A percentile compares a stretch with the other conserved stretches of the same genome.
Evolutionary conservation across 2,329 filamentous ascomycete genomes (phyloP).

Genomic region (Aaosphaeria pasadenensis): DNA sequence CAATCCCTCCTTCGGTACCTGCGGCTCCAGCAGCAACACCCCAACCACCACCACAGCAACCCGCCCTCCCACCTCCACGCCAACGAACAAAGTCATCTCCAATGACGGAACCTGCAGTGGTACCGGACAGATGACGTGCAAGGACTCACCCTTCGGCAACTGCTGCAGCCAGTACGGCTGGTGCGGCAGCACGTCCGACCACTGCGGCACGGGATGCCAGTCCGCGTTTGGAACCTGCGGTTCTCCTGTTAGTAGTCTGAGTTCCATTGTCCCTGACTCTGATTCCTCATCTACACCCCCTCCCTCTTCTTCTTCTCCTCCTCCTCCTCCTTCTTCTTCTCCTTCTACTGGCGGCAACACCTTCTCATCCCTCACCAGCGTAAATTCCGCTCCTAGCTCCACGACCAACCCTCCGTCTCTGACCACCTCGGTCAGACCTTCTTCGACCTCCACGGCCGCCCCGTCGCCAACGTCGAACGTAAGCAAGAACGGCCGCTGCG

Average conservation of each 20-base stretch:
- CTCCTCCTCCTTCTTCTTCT: too few species aligned
- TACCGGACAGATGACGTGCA: conserved; percentile 38
- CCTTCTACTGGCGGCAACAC: too few species aligned
- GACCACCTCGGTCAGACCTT: conserved; percentile 11
- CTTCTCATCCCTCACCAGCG: too few species aligned
- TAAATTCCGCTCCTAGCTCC: not conserved
- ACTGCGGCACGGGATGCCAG: conserved; percentile 35
- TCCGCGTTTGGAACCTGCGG: conserved; percentile 23
- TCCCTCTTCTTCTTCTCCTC: too few species aligned
- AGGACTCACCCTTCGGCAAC: conserved; percentile 36
- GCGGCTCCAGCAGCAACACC: conserved; percentile 3
- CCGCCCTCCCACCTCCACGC: conserved; percentile 14
- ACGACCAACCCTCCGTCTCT: conserved; percentile 1
- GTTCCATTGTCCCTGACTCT: too few species aligned
- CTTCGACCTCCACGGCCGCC: conserved; percentile 10
- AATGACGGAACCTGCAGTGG: conserved; percentile 39
- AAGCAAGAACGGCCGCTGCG: conserved; percentile 24
- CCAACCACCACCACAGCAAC: not conserved
- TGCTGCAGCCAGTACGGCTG: conserved; percentile 46
- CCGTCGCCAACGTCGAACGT: conserved; percentile 11
- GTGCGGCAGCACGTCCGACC: conserved; percentile 33
- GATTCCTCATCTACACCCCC: too few species aligned
- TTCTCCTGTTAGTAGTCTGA: too few species aligned
- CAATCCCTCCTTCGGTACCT: conserved; percentile 15
- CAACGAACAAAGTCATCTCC: conserved; percentile 13